These are phyloP conservation scores for Hyphodiscus sp. DNA, from an alignment of 2,329 filamentous ascomycete genomes.

Conservation along the genomic window DNA sequence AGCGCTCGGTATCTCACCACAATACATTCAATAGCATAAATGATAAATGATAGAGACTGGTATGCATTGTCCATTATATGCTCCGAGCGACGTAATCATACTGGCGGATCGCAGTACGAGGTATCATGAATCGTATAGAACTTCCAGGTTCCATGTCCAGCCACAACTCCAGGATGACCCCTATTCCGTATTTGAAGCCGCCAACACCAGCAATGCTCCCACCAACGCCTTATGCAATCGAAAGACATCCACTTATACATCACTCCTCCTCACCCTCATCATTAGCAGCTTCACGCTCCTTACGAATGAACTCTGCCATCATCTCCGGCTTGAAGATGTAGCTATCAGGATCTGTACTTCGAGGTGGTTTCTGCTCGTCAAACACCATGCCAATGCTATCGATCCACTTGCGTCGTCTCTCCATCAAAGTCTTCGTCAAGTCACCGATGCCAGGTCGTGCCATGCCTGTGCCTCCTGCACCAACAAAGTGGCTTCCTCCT, in stretches of 20 bases:
- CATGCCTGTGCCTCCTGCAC: conserved; percentile 52
- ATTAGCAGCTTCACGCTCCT: conserved; percentile 76
- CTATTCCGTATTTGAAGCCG: background rate
- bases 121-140: background rate
- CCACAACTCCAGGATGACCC: background rate
- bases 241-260: background rate
- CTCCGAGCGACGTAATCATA: no score
- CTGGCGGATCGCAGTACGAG: conserved; percentile 3
- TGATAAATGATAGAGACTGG: no score
- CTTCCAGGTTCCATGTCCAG: background rate
- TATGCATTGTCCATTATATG: no score
- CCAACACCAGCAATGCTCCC: background rate
- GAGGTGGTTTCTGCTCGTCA: conserved; percentile 72
- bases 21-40: no score
- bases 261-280: conserved; percentile 42
- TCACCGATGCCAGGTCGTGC: conserved; percentile 82
- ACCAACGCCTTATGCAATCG: background rate
- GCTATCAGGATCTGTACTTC: conserved; percentile 54
- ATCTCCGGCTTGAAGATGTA: conserved; percentile 66
- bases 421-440: conserved; percentile 86
- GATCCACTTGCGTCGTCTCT: conserved; percentile 82
- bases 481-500: conserved; percentile 58
- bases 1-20: no score
- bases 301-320: conserved; percentile 70
- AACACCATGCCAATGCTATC: conserved; percentile 88